These are phyloP conservation scores for Delitschia confertaspora DNA, from an alignment of 495 filamentous ascomycete genomes.

Conservation along the genomic window DNA sequence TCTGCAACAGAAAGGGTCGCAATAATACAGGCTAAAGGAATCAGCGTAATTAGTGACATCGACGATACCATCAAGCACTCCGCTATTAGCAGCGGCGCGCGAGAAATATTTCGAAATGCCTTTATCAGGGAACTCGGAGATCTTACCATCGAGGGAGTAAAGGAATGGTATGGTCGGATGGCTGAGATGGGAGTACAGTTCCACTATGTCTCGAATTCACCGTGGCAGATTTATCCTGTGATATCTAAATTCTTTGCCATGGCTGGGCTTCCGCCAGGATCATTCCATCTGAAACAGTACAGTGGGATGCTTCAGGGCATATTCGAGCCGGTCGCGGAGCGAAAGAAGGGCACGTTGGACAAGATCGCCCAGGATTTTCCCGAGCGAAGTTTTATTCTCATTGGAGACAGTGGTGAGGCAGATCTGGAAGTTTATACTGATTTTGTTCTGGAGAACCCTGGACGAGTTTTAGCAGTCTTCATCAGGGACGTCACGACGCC, in stretches of 20 bases:
- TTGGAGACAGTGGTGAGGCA: slow-evolving; percentile 92
- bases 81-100: slow-evolving; percentile 72
- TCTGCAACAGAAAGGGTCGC: slow-evolving; percentile 67
- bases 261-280: slow-evolving; percentile 74
- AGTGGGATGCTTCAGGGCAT: slow-evolving; percentile 93
- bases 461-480: slow-evolving; percentile 73
- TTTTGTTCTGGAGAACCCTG: slow-evolving; percentile 71
- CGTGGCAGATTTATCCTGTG: slow-evolving; percentile 91
- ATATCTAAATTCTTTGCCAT: slow-evolving; percentile 71
- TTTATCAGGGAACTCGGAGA: slow-evolving; percentile 80
- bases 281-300: slow-evolving; percentile 92
- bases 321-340: slow-evolving; percentile 91
- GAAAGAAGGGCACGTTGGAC: slow-evolving; percentile 81
- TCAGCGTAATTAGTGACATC: slow-evolving; percentile 94
- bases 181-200: slow-evolving; percentile 71
- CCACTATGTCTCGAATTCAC: slow-evolving; percentile 90
- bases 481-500: slow-evolving; percentile 90
- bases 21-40: slow-evolving; percentile 66
- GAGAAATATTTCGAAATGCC: slow-evolving; percentile 91
- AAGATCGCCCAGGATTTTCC: slow-evolving; percentile 84
- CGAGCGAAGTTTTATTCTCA: slow-evolving; percentile 75
- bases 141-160: slow-evolving; percentile 74
- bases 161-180: slow-evolving; percentile 76
- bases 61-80: slow-evolving; percentile 98
- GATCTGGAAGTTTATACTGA: slow-evolving; percentile 97